phyloP scores from a whole-genome alignment of 805 yeast genomes.

The Yueomyces sp. region DNA sequence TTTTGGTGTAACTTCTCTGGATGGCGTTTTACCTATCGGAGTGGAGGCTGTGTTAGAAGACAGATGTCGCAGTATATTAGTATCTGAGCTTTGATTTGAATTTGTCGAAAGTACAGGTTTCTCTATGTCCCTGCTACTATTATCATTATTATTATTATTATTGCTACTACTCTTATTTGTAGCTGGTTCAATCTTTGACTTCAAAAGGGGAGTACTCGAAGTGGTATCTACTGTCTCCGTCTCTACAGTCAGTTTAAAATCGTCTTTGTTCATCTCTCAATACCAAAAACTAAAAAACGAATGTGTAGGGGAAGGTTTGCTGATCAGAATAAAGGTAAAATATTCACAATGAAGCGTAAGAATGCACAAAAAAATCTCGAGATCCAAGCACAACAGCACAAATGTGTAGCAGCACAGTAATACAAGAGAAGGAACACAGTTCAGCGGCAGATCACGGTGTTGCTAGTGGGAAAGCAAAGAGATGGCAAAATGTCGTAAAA shows the following conservation, averaged over 20 bases:
- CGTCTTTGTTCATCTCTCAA: constrained; percentile 12
- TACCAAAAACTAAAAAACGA: neutral
- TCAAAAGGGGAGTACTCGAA: neutral
- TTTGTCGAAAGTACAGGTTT: neutral
- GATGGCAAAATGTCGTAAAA: no score
- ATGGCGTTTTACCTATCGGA: no score
- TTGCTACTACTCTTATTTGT: neutral
- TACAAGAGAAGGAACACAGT: no score
- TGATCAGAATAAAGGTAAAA: no score
- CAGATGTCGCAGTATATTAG: neutral
- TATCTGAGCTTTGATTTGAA: neutral
- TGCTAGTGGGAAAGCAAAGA: no score
- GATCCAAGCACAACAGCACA: no score
- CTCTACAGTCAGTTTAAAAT: constrained; percentile 37
- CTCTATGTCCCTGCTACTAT: neutral
- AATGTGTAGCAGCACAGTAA: no score
- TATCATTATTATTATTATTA: neutral
- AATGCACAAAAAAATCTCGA: no score
- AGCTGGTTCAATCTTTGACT: neutral
- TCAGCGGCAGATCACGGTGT: no score
- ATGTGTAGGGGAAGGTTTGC: neutral
- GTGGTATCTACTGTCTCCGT: constrained; percentile 48
- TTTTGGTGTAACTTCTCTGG: no score
- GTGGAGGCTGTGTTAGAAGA: neutral
- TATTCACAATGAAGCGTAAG: no score